Evolutionary conservation across 2,329 filamentous ascomycete species (phyloP), one percentile per base, ranked within the genome.

Genomic region (Rhynchosporium graminicola): DNA sequence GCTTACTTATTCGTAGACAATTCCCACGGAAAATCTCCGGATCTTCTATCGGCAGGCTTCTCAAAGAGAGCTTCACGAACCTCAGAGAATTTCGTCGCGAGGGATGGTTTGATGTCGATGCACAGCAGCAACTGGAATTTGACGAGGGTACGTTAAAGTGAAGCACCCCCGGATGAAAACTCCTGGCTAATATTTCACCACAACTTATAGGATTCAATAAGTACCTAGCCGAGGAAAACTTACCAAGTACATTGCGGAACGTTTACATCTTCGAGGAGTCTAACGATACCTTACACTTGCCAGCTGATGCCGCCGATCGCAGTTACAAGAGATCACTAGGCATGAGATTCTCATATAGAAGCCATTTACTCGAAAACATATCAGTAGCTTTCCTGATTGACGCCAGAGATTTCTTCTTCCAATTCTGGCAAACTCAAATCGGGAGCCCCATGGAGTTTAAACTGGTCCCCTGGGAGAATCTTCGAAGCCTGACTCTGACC

Each of bases 21-120:
- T 67, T 67, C 60, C 67, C 67, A 63, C 64, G 66, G 42, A 66
- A 65, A 56, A 62, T 66, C 42, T 56, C 61, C 15, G 64, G 28
- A 43, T 42, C 28, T 46, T 61, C 65, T 26, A 57, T 67, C 29
- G 48, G 48, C 52, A 67, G 59, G 58, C 65, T 65, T 20, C 63
- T 67, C 61, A 45, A 38, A 58, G 36, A 62, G 58, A 58, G 20
- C 46, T 65, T 67, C 45, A 63, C 59, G 52, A 58, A 56, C 47
- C 64, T 66, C 46, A n/a, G n/a, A 50, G 60, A 47, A 59, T 57
- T 66, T 50, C 56, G 62, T 60, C 59, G 62, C 62, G 62, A 66
- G 60, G 47, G 26, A 63, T 66, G 64, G 64, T 55, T 56, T 64
- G 62, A 66, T 66, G 60, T 65, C 28, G 48, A 64, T 61, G 50